Evolutionary conservation across 495 filamentous ascomycete genomes (phyloP), one percentile per base, ranked within the genome.

Genomic region (Penicillium cinerascens): DNA sequence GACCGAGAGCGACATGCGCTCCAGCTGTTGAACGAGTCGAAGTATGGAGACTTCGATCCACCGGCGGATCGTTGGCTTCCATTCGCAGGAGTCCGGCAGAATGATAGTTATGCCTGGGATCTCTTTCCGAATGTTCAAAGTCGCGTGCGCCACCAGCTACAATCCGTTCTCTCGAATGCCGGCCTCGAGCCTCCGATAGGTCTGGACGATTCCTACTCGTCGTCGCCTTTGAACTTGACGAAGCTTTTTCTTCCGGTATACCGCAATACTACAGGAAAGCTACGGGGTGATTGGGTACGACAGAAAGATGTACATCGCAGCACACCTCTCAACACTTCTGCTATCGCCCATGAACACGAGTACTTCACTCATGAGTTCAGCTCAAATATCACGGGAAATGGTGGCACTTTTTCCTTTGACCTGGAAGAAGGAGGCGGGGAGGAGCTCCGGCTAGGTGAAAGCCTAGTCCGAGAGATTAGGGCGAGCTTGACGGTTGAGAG

Each of bases 181-280:
- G 65, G 69, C 5, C 43, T 73, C 38, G 50, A 65, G 23, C 65
- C 65, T 29, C 69, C 64, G n/a, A 49, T 54, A 21, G 55, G 56
- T 37, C 44, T 78, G 56, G 58, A 63, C 56, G 78, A 72, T 60
- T 41, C 63, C 18, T 71, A 77, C 67, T 65, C 54, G 51, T 65
- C 60, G 58, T 73, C 65, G 52, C 65, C 63, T 15, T 61, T 67
- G 60, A 74, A 70, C 61, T 68, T 71, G 42, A 75, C 59, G 55
- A 69, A 61, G 46, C 65, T 73, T 47, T 71, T 60, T 65, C 63
- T 76, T 6, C 75, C 81, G 0, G 64, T 90, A 13, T 96, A 92
- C 76, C 80, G 83, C 60, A 96, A 96, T 70, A 79, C 86, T 25
- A 92, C 90, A 6, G 88, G 91, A 0, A 84, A 83, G 42, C 75